Evolutionary conservation across 2,329 filamentous ascomycete genomes (phyloP), one percentile per base, ranked within the genome.

Genomic region (Arthrocladium fulminans): DNA sequence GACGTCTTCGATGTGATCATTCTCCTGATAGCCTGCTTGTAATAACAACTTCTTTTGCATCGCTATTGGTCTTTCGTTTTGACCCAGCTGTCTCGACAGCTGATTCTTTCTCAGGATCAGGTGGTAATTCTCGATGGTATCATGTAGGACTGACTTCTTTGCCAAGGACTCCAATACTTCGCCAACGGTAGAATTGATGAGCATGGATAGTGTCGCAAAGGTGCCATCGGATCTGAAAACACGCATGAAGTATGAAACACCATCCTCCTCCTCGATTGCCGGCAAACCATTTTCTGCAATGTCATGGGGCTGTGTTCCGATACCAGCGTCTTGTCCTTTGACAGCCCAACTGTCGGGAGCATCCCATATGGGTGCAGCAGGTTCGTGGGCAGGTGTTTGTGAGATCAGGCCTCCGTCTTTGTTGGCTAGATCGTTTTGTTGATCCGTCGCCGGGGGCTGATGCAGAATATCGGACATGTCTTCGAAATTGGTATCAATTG

Each of bases 291-390:
- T 71, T 47, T 90, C 84, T 6, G 77, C 79, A 38, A 74, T 74
- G 51, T 62, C 60, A n/a, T 65, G 63, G 20, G 67, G 54, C 25
- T 55, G 51, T 17, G 60, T 54, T 13, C 63, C 57, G n/a, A 62
- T 51, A 35, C 69, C 66, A 20, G 70, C 67, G 32, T 60, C 60
- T 32, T 71, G 67, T 50, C 81, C 82, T 57, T 86, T 86, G 22
- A 97, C 90, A 44, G 86, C 88, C 92, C 92, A 98, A 63, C 89
- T 96, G 65, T 97, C 90, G 1, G 92, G 90, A 2, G 89, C 89
- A 64, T 94, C 86, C 90, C 90, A 98, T 2, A 80, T 79, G 1
- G 82, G 81, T 32, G 63, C 67, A 43, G 69, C 65, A 29, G 59
- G 51, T 19, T 65, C 63, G 25, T 68, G 65, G 19, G 59, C 54